These are phyloP conservation scores for Septoria petroselini DNA, from an alignment of 2,329 filamentous ascomycete species.

Conservation along the genomic window DNA sequence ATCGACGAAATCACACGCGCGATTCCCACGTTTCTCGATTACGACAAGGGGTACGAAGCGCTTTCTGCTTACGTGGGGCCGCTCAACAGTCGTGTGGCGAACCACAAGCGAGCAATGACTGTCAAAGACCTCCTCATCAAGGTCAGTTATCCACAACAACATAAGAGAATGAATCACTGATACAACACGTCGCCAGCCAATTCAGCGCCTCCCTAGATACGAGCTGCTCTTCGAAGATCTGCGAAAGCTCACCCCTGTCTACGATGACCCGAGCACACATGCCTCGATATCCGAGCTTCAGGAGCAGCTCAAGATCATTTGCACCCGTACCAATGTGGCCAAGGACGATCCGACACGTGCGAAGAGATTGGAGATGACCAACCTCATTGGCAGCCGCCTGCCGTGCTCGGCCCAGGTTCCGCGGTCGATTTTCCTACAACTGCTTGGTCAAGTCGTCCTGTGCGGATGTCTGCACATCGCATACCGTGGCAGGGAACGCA, in stretches of 20 bases:
- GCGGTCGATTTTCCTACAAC: slow-evolving; percentile 57
- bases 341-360: slow-evolving; percentile 71
- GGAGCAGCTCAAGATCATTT: slow-evolving; percentile 68
- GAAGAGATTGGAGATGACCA: slow-evolving; percentile 72
- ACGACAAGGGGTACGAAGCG: slow-evolving; percentile 81
- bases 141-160: slow-evolving; percentile 57
- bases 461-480: slow-evolving; percentile 82
- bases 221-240: slow-evolving; percentile 82
- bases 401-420: slow-evolving; percentile 69
- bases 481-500: slow-evolving; percentile 67
- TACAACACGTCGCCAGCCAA: slow-evolving; percentile 63
- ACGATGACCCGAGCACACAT: slow-evolving; percentile 80
- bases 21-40: slow-evolving; percentile 71
- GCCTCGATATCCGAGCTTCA: slow-evolving; percentile 73
- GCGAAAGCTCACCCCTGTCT: slow-evolving; percentile 75
- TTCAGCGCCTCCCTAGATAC: slow-evolving; percentile 89
- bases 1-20: slow-evolving; percentile 65
- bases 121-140: slow-evolving; percentile 88
- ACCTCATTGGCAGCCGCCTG: slow-evolving; percentile 78
- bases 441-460: slow-evolving; percentile 74
- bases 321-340: slow-evolving; percentile 77
- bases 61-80: slow-evolving; percentile 73
- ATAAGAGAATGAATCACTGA: no score
- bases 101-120: slow-evolving; percentile 71
- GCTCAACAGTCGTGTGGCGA: slow-evolving; percentile 60